A percentile compares a stretch with the other conserved stretches of the same genome.
Evolutionary conservation across 345 rosid species (phyloP).

Genomic region (Lagerstroemia speciosa): DNA sequence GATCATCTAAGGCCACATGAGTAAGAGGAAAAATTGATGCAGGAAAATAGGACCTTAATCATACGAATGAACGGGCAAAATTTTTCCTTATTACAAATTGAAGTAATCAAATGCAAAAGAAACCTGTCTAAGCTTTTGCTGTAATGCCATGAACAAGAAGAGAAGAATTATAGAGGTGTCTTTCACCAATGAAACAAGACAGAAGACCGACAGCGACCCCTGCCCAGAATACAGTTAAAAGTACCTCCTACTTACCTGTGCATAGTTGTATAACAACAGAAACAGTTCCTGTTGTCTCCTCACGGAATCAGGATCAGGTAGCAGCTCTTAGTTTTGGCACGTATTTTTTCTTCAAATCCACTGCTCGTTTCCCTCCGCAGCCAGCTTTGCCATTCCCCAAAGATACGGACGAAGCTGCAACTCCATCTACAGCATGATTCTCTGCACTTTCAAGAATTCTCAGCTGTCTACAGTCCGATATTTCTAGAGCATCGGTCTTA

Average conservation of each 20-base stretch:
- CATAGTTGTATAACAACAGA: background rate
- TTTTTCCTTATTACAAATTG: background rate
- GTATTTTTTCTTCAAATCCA: slow-evolving; percentile 59
- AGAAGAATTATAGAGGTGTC: background rate
- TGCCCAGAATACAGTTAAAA: background rate
- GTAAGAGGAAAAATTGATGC: background rate
- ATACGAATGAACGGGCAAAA: background rate
- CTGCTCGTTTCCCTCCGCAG: slow-evolving; percentile 46
- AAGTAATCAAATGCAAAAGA: background rate
- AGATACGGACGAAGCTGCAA: slow-evolving; percentile 7
- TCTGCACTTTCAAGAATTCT: slow-evolving; percentile 14
- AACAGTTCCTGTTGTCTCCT: background rate
- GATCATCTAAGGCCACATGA: background rate
- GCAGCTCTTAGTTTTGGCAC: slow-evolving; percentile 52
- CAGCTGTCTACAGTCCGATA: slow-evolving; percentile 20
- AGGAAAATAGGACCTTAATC: background rate
- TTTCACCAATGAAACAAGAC: background rate
- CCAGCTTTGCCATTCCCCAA: slow-evolving; percentile 25
- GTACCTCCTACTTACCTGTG: slow-evolving; percentile 5
- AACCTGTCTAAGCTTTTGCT: background rate
- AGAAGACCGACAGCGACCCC: slow-evolving; percentile 53
- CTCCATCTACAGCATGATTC: slow-evolving; percentile 10
- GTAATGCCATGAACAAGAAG: background rate
- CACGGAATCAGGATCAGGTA: slow-evolving; percentile 14
- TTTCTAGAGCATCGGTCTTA: slow-evolving; percentile 10